phyloP scores from a whole-genome alignment of 2,329 filamentous ascomycete genomes.

The Colletotrichum musae region DNA sequence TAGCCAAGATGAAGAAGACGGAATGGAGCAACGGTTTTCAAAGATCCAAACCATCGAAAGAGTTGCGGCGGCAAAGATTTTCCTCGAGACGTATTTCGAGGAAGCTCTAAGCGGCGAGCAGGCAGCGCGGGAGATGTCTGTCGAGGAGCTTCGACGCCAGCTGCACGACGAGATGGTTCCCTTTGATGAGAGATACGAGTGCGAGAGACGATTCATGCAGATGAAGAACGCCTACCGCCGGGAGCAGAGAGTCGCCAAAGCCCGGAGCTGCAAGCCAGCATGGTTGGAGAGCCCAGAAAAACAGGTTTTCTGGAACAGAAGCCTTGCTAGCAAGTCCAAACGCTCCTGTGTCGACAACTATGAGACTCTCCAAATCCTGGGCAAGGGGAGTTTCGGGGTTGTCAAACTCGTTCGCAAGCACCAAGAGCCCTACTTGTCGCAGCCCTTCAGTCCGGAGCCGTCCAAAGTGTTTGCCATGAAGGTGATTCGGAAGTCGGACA shows the following conservation, averaged over 20 bases:
- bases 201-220: conserved; percentile 60
- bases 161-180: conserved; percentile 65
- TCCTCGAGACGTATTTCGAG: conserved; percentile 88
- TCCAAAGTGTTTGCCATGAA: conserved; percentile 92
- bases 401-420: conserved; percentile 85
- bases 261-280: conserved; percentile 23
- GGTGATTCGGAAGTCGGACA: conserved; percentile 92
- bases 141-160: conserved; percentile 73
- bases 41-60: conserved; percentile 77
- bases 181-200: conserved; percentile 69
- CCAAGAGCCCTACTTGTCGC: background rate
- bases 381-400: conserved; percentile 95
- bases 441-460: background rate
- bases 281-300: conserved; percentile 10
- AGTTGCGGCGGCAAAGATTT: conserved; percentile 85
- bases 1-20: background rate
- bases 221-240: conserved; percentile 68
- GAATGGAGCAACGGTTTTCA: background rate
- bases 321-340: background rate
- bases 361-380: conserved; percentile 84
- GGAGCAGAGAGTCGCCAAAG: conserved; percentile 26
- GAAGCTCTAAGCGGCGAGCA: conserved; percentile 65
- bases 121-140: conserved; percentile 73
- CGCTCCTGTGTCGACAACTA: conserved; percentile 69
- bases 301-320: background rate